Evolutionary conservation across 495 filamentous ascomycete species (phyloP), one percentile per base, ranked within the genome.

Genomic region (Aspergillus cavernicola): DNA sequence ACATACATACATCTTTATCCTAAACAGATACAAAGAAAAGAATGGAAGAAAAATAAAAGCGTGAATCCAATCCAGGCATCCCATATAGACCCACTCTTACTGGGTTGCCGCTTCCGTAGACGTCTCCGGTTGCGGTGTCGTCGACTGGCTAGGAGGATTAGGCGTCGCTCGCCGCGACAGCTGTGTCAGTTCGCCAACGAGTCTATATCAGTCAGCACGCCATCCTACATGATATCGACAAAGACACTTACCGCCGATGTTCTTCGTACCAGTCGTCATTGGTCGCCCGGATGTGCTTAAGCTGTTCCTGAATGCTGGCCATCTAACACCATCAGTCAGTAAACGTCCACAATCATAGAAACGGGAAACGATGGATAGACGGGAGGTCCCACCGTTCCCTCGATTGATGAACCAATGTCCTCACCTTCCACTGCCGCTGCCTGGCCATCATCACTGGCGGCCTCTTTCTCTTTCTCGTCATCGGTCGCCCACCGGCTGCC

Each of bases 301-400:
- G 66, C 72, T 75, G 74, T 64, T 75, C 71, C 66, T 77, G 74
- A 52, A 77, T 72, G 68, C 72, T 77, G 50, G 74, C 74, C 70
- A 77, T 77, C 74, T 77, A 42, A n/a, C n/a, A n/a, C n/a, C n/a
- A n/a, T n/a, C n/a, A n/a, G n/a, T n/a, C n/a, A n/a, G n/a, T n/a
- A n/a, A n/a, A n/a, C n/a, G n/a, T n/a, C n/a, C n/a, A n/a, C n/a
- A n/a, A n/a, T n/a, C n/a, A n/a, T n/a, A n/a, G n/a, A n/a, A n/a
- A n/a, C n/a, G n/a, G n/a, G n/a, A 47, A 66, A 69, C 58, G 60
- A 70, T 50, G 53, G 65, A 62, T 52, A 66, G 66, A 70, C 66
- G 67, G 67, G 74, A 68, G 64, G 47, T 66, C 75, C 72, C 73
- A 78, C 75, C 72, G 73, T 75, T 75, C 75, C 75, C 72, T 78